Percentiles rank a stretch among this genome's conserved stretches.
Conservation (phyloP, 192 early-diverging fungal species). For the Gorgonomyces haynaldii region DNA sequence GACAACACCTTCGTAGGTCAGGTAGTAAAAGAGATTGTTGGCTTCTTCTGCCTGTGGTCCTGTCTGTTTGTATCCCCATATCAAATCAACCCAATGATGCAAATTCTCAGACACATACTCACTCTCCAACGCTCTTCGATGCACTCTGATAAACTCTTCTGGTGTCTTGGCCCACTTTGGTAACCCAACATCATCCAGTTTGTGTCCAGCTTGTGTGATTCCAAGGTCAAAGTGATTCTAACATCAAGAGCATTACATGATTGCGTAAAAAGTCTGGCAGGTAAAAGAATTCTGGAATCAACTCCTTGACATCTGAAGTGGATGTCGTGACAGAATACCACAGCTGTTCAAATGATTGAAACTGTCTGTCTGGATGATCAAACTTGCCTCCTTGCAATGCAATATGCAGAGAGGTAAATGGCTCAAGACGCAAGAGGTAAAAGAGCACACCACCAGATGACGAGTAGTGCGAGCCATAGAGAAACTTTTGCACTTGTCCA, state of each 20-base stretch:
- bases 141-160: constrained; percentile 72
- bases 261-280: constrained; percentile 77
- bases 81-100: constrained; percentile 91
- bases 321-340: constrained; percentile 41
- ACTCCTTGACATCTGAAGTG: constrained; percentile 67
- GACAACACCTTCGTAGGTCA: constrained; percentile 94
- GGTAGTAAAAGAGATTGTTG: constrained; percentile 90
- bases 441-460: constrained; percentile 83
- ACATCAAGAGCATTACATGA: constrained; percentile 23
- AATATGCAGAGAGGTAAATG: constrained; percentile 64
- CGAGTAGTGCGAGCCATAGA: constrained; percentile 96
- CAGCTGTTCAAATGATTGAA: constrained; percentile 35
- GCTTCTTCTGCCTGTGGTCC: constrained; percentile 74
- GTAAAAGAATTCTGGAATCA: constrained; percentile 95
- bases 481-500: constrained; percentile 51
- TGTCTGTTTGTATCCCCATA: constrained; percentile 93
- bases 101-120: constrained; percentile 81
- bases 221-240: constrained; percentile 59
- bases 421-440: constrained; percentile 80
- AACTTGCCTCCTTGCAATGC: constrained; percentile 41
- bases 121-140: constrained; percentile 61
- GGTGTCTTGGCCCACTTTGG: constrained; percentile 77
- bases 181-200: constrained; percentile 52
- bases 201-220: constrained; percentile 46
- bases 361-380: constrained; percentile 51